phyloP scores from a whole-genome alignment of 2,329 filamentous ascomycete species.

The Penicillium sp. region DNA sequence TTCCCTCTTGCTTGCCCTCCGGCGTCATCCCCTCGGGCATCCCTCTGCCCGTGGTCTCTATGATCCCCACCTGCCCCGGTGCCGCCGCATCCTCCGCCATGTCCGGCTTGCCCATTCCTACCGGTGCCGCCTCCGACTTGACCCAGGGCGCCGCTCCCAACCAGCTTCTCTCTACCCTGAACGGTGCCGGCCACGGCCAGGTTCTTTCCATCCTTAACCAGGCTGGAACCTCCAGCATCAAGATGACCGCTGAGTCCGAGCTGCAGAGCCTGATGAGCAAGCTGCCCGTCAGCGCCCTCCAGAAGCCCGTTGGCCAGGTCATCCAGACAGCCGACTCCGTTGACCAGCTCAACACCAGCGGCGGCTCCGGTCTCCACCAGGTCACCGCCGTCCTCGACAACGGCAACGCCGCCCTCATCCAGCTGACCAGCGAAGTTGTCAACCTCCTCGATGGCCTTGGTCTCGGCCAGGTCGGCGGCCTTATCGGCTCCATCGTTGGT shows the following conservation, averaged over 20 bases:
- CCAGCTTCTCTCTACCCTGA: not conserved
- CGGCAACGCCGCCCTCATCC: constrained; percentile 13
- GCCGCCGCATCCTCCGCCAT: not conserved
- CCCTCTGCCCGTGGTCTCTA: constrained; percentile 6
- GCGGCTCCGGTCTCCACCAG: constrained; percentile 17
- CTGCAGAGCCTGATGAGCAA: constrained; percentile 16
- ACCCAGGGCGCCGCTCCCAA: not conserved
- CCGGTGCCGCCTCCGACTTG: not conserved
- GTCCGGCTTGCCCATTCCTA: not conserved
- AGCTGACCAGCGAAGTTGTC: constrained; percentile 14
- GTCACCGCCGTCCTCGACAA: constrained; percentile 25
- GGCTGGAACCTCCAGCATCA: constrained; percentile 9
- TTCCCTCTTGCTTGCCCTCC: constrained; percentile 13
- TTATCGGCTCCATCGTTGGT: constrained; percentile 16
- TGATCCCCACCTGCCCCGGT: not conserved
- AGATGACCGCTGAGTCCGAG: constrained; percentile 22
- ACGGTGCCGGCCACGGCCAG: not conserved
- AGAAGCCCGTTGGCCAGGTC: constrained; percentile 16
- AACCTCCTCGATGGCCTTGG: constrained; percentile 14
- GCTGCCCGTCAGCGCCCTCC: constrained; percentile 12
- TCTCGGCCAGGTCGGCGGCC: constrained; percentile 10
- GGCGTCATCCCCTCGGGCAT: constrained; percentile 6
- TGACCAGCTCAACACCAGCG: constrained; percentile 16
- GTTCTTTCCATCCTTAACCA: constrained; percentile 16
- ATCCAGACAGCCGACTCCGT: constrained; percentile 15